Base-by-base conservation (phyloP, 2,329 filamentous ascomycete species). In the Hypoxylon sp. region DNA sequence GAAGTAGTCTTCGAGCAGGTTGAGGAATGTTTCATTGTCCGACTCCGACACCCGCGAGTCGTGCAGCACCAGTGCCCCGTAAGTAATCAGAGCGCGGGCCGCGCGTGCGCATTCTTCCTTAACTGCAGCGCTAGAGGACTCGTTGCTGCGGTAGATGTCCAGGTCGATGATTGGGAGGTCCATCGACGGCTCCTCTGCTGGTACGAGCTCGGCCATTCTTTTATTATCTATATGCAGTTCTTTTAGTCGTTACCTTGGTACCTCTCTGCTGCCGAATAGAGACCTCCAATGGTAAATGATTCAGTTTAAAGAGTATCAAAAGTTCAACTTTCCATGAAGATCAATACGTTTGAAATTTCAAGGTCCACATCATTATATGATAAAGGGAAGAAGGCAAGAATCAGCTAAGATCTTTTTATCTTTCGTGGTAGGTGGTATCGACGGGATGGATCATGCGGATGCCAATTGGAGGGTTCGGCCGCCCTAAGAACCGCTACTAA, bases 1-100 rank as follows among this genome's bases (percentile, higher is more conserved):
- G 74, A 89, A 89, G 81, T 89, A 89, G 80, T 89, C 86, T 78
- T 89, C 87, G n/a, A 89, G 83, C 39, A 89, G 81, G 76, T 89
- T 86, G 62, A 89, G 84, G 72, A 89, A 89, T 59, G 80, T 78
- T 27, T 80, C 79, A 79, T 89, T 89, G 78, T 88, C 85, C 2
- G 78, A 72, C 72, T 87, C 85, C 17, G 85, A 81, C 11, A 88
- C 87, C 68, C 87, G 86, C 56, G 84, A 85, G 79, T 89, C 87
- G 79, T 88, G 87, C 50, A 89, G 82, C 24, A 89, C 81, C 19
- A 89, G 82, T 7, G 87, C 87, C 65, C 87, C 87, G 77, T 88
- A 89, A 15, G 84, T 84, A 75, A 89, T 86, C 62, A 89, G 84
- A 32, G 87, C 87, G 15, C 82, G 76, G 50, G 87, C 87, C 2